Evolutionary conservation across 2,329 filamentous ascomycete species (phyloP), one percentile per base, ranked within the genome.

Genomic region (Zopfia rhizophila): DNA sequence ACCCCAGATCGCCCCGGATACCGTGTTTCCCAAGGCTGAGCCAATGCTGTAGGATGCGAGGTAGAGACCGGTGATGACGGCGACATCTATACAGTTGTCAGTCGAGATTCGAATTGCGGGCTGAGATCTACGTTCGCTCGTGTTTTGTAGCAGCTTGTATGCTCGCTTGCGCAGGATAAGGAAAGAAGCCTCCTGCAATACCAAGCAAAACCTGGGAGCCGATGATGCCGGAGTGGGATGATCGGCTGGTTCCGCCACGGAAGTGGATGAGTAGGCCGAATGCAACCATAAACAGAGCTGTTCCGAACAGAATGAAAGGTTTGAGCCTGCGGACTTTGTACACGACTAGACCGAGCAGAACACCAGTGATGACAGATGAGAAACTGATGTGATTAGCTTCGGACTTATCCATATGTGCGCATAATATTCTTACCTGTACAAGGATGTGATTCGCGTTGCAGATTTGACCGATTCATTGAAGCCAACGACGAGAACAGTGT

Each of bases 241-340:
- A 65, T 0, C 56, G 24, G 2, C 65, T 70, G 0, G 73, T 59
- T 5, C 78, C 77, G 24, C 84, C 84, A n/a, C 85, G 82, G 73
- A 76, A 88, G 55, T 77, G 75, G 59, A 87, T 86, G 13, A 88
- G 73, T 1, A 88, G 75, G 7, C 84, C 85, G 52, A 86, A 87
- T 1, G 84, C 83, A n/a, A 85, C 81, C 58, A 84, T 74, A 72
- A 84, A 87, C 2, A 87, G 73, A 7, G 73, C 68, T 2, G 83
- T 86, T 23, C 85, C 85, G 19, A 71, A 69, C 27, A 87, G 67
- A 60, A 87, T 86, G 65, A 88, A 85, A n/a, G 75, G 64, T 61
- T 88, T 88, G 60, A 87, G 77, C 17, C 80, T 81, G 40, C 82
- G 79, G 17, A 85, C 75, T 42, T 75, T 77, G 71, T 76, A 79